Conservation (phyloP, 768 basidiomycete species). For the Russula brevipes region DNA sequence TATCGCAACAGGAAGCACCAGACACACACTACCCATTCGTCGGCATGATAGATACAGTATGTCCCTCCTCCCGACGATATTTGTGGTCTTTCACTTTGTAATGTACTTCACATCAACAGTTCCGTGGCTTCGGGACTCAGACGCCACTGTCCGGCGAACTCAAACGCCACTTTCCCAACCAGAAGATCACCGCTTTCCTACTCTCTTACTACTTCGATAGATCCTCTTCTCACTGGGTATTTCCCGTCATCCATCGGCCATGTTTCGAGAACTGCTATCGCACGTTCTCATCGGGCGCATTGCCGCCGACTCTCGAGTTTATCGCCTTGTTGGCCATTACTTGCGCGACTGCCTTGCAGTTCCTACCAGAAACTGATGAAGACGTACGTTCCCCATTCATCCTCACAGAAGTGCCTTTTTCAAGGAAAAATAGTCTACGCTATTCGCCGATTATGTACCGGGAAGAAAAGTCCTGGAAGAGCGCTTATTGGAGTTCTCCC, state of each 20-base stretch:
- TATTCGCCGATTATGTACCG: constrained; percentile 24
- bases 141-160: constrained; percentile 7
- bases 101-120: not conserved
- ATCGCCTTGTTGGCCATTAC: constrained; percentile 26
- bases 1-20: constrained; percentile 22
- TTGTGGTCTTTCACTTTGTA: not conserved
- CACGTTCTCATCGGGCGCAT: constrained; percentile 17
- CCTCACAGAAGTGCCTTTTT: not conserved
- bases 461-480: constrained; percentile 25
- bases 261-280: constrained; percentile 26
- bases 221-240: constrained; percentile 26
- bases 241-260: constrained; percentile 26
- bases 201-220: constrained; percentile 26
- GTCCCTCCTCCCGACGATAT: not conserved
- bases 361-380: constrained; percentile 25
- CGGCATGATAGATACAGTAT: constrained; percentile 3
- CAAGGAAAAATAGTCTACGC: constrained; percentile 5
- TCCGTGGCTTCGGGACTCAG: constrained; percentile 7
- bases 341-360: constrained; percentile 27
- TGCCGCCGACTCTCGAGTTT: constrained; percentile 26
- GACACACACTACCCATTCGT: constrained; percentile 3
- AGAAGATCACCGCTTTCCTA: constrained; percentile 25
- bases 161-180: constrained; percentile 25
- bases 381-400: constrained; percentile 16
- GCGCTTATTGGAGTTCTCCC: constrained; percentile 24